These are phyloP conservation scores for Spathaspora gorwiae DNA, from an alignment of 805 yeast species.

Conservation along the genomic window DNA sequence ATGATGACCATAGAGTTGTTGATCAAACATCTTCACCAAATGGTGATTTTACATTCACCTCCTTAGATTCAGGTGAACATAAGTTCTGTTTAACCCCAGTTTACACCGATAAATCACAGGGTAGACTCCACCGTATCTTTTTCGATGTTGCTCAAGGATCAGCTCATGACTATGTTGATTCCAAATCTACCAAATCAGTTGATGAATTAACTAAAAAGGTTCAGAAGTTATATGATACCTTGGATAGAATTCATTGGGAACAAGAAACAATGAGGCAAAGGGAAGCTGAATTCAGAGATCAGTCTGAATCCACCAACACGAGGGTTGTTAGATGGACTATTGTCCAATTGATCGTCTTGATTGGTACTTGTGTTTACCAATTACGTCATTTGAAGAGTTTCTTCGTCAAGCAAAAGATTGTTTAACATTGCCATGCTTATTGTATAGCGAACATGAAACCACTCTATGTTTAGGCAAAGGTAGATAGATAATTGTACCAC, in stretches of 20 bases:
- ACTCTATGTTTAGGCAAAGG: no score
- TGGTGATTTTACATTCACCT: slow-evolving; percentile 76
- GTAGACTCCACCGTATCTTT: slow-evolving; percentile 60
- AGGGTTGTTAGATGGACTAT: slow-evolving; percentile 72
- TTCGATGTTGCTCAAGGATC: slow-evolving; percentile 72
- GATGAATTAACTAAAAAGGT: slow-evolving; percentile 36
- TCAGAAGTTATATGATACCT: slow-evolving; percentile 35
- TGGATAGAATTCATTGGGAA: slow-evolving; percentile 38
- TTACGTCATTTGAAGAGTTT: slow-evolving; percentile 71
- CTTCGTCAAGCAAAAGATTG: slow-evolving; percentile 83
- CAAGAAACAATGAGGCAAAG: slow-evolving; percentile 61
- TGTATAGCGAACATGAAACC: no score
- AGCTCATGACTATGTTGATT: slow-evolving; percentile 56
- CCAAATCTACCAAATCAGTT: slow-evolving; percentile 51
- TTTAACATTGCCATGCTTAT: slow-evolving; percentile 31
- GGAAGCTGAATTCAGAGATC: slow-evolving; percentile 73
- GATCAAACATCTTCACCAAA: slow-evolving; percentile 55
- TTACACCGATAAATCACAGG: slow-evolving; percentile 67
- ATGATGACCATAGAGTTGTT: slow-evolving; percentile 74
- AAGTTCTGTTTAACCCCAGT: slow-evolving; percentile 62
- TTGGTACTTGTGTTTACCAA: slow-evolving; percentile 71
- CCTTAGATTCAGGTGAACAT: slow-evolving; percentile 83
- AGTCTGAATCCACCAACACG: slow-evolving; percentile 69
- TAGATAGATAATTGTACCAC: no score
- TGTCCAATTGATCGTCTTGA: slow-evolving; percentile 63